Evolutionary conservation across 163 green algal genomes (phyloP).

Genomic region (Trebouxia gelatinosa): DNA sequence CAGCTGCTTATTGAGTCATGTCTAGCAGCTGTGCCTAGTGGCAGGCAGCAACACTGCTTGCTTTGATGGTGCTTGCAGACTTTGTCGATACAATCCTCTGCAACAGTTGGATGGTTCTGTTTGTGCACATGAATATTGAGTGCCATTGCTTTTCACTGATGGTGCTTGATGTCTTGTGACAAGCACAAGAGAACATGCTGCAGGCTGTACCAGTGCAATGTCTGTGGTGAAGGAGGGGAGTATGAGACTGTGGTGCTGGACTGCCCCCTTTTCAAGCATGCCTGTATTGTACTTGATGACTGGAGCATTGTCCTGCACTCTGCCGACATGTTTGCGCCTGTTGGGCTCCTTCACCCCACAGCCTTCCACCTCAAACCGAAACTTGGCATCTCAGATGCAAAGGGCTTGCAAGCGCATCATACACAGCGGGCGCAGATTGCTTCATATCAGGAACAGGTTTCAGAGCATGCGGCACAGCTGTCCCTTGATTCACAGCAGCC

Average conservation of each 20-base stretch:
- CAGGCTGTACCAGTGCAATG: conserved; percentile 81
- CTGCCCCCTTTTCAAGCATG: conserved; percentile 82
- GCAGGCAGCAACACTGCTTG: too few species aligned
- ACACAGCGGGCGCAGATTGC: background rate
- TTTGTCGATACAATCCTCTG: background rate
- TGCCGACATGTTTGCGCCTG: conserved; percentile 55
- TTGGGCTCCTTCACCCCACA: conserved; percentile 66
- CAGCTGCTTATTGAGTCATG: too few species aligned
- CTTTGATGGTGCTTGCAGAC: background rate
- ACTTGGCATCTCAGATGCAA: too few species aligned
- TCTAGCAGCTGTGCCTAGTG: too few species aligned
- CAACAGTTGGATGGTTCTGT: too few species aligned
- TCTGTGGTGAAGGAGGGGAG: conserved; percentile 97
- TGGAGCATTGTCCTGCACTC: conserved; percentile 55
- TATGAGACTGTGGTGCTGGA: conserved; percentile 97
- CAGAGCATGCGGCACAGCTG: background rate
- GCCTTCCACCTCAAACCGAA: conserved; percentile 80
- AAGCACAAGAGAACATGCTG: too few species aligned
- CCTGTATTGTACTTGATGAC: conserved; percentile 74
- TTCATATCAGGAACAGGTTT: background rate
- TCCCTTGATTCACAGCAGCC: too few species aligned
- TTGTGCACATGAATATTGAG: too few species aligned
- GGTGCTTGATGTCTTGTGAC: too few species aligned
- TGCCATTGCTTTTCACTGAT: background rate
- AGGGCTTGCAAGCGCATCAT: too few species aligned